Evolutionary conservation across 2,329 filamentous ascomycete genomes (phyloP), one percentile per base, ranked within the genome.

Genomic region (Aspergillus intermedius): DNA sequence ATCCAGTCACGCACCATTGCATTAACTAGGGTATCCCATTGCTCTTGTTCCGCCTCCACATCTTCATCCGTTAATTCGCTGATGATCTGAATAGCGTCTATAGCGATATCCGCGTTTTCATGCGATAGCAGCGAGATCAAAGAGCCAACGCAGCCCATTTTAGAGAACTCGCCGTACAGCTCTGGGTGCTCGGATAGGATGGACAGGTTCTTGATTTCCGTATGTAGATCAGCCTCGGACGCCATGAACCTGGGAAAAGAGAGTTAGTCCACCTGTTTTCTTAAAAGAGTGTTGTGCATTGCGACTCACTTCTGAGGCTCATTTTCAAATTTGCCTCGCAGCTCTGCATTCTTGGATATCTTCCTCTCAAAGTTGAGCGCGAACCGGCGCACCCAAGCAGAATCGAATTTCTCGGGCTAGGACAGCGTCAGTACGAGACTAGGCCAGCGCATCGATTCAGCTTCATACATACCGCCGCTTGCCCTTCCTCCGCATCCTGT

Each of bases 41-140:
- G 83, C 48, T 81, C 81, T 58, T 90, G 84, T 51, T 86, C 82
- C 2, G 87, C 88, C 39, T 84, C 78, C 2, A 95, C 88, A 62
- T 97, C 91, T 64, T 98, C 91, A 60, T 97, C 93, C 12, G 89
- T 94, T 57, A 97, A 74, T 71, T 98, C 93, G 48, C 82, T 84
- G 45, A 98, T 81, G 42, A 96, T 87, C 71, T 97, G 87, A 44
- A 95, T 84, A 0, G 86, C 88, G 54, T 86, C 88, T 59, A 97
- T 95, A 9, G 93, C 90, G 55, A 98, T 94, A 63, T 98, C 93
- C 0, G 91, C 91, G 66, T 98, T 98, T 60, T 98, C 93, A 66
- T 98, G 93, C 13, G 91, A 86, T 44, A 98, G 74, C 46, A 98
- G 71, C 2, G 84, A 81, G 1, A 95, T 88, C 45, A 98, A 70